Conservation (phyloP, 257 asterid genomes). For the Penstemon barbatus region DNA sequence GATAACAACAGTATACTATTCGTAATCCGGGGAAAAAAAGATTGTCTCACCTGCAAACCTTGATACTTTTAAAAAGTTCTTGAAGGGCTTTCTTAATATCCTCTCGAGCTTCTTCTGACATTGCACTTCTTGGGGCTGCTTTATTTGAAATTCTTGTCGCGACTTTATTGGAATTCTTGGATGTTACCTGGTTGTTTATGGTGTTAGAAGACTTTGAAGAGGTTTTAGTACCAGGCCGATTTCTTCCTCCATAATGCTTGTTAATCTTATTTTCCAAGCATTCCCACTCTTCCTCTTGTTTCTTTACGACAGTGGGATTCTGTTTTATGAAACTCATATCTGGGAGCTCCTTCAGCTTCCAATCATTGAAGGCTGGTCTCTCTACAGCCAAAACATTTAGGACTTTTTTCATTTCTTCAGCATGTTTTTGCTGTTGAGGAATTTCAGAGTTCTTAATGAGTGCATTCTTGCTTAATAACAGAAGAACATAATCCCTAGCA, state of each 20-base stretch:
- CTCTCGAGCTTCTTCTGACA: conserved; percentile 68
- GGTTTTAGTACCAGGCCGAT: conserved; percentile 36
- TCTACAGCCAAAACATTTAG: conserved; percentile 56
- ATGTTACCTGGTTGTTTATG: conserved; percentile 29
- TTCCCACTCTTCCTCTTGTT: conserved; percentile 61
- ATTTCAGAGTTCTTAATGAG: conserved; percentile 36
- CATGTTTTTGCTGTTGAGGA: conserved; percentile 27
- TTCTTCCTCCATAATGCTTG: conserved; percentile 29
- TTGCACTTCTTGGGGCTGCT: conserved; percentile 37
- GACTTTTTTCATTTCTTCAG: conserved; percentile 43
- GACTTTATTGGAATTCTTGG: conserved; percentile 36
- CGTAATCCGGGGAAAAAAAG: conserved; percentile 8
- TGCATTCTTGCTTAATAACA: conserved; percentile 58
- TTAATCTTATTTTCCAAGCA: conserved; percentile 40
- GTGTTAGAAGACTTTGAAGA: conserved; percentile 33
- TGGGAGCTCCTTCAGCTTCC: conserved; percentile 77
- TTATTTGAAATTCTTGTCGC: conserved; percentile 38
- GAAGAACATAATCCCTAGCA: conserved; percentile 68
- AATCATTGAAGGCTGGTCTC: conserved; percentile 54
- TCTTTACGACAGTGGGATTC: conserved; percentile 49
- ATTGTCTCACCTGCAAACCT: conserved; percentile 79
- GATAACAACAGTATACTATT: not conserved
- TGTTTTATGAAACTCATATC: conserved; percentile 56
- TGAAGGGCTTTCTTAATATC: conserved; percentile 60
- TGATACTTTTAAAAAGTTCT: conserved; percentile 54